phyloP scores from a whole-genome alignment of 2,329 filamentous ascomycete genomes.

The Fusarium temperatum region DNA sequence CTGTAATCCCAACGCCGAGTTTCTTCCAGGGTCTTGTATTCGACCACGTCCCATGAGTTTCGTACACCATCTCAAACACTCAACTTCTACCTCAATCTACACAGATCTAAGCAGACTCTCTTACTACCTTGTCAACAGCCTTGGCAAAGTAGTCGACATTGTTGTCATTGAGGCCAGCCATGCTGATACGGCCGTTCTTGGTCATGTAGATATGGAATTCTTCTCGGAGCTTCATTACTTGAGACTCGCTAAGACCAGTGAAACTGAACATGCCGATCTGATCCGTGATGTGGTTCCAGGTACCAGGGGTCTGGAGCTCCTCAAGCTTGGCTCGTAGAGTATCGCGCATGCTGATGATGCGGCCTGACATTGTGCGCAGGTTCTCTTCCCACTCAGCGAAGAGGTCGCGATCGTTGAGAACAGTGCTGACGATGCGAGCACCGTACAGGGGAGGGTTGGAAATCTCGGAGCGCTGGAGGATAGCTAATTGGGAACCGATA shows the following conservation, averaged over 20 bases:
- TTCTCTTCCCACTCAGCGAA: constrained; percentile 95
- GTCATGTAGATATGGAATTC: constrained; percentile 89
- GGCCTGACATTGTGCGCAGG: constrained; percentile 90
- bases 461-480: constrained; percentile 96
- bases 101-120: constrained; percentile 38
- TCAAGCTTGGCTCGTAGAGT: constrained; percentile 83
- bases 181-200: constrained; percentile 97
- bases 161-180: constrained; percentile 93
- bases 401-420: constrained; percentile 83
- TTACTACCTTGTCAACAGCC: constrained; percentile 85
- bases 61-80: constrained; percentile 35
- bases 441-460: constrained; percentile 96
- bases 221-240: constrained; percentile 75
- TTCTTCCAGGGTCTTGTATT: constrained; percentile 36
- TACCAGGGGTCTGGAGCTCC: constrained; percentile 83
- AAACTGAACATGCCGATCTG: constrained; percentile 99
- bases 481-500: constrained; percentile 87
- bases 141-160: constrained; percentile 95
- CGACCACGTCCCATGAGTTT: constrained; percentile 40
- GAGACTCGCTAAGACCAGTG: constrained; percentile 78
- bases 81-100: background rate
- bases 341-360: constrained; percentile 92
- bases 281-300: constrained; percentile 96
- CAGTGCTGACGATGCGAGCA: constrained; percentile 83
- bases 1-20: constrained; percentile 39